Evolutionary conservation across 2,329 filamentous ascomycete genomes (phyloP), one percentile per base, ranked within the genome.

Genomic region (Ophiostoma populinum): DNA sequence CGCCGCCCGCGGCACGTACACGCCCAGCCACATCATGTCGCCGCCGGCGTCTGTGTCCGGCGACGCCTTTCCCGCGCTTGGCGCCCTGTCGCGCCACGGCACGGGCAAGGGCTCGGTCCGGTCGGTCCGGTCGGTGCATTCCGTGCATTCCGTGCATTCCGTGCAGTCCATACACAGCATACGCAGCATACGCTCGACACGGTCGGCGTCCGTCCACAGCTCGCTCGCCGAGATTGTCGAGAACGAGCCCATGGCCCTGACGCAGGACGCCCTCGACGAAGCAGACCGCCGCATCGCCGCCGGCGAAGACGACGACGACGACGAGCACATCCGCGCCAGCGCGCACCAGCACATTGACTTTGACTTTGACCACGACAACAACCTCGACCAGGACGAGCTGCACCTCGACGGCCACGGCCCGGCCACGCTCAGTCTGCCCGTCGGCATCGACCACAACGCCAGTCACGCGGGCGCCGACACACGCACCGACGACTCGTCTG

Each of bases 1-100:
- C 42, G 62, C 68, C 21, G 76, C 77, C 10, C 64, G 77, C 50
- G 75, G 76, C 19, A 76, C 75, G 20, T 81, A 80, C 53, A 80
- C 75, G 17, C 75, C 76, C 2, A 69, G 61, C 24, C 80, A 70
- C 52, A 57, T 81, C 42, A 72, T 77, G 55, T 80, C 75, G 27
- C 75, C 77, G 1, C 66, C 61, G 28, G 63, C 70, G 24, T 79
- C 76, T 4, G 52, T 78, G 21, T 54, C 66, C 12, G 71, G 55
- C 29, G 52, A 55, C 15, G 48, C 48, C 19, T 46, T 8, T 49
- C 48, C 10, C 45, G 48, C 2, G 48, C 60, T 25, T n/a, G n/a
- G n/a, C n/a, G n/a, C n/a, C n/a, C 40, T 66, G 38, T 59, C 65
- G 3, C 62, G 68, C 22, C 58, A 67, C 39, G 68, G 66, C 2